phyloP scores from a whole-genome alignment of 2,329 filamentous ascomycete species.

The Diaporthe velutina region DNA sequence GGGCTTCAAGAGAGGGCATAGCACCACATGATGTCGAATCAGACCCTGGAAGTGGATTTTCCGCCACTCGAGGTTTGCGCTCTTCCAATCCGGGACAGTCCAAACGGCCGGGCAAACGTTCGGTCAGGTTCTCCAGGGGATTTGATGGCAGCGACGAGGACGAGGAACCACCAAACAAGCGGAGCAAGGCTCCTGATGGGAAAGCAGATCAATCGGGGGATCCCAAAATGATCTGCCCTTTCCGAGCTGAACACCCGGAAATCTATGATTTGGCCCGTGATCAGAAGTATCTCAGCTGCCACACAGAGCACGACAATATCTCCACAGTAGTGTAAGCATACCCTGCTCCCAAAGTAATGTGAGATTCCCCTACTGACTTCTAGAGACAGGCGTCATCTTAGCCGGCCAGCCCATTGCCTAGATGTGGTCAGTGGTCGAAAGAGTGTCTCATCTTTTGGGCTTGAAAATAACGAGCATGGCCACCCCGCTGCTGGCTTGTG shows the following conservation, averaged over 20 bases:
- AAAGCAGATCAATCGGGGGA: constrained; percentile 43
- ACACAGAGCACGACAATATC: constrained; percentile 49
- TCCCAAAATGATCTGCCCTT: constrained; percentile 45
- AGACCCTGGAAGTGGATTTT: background rate
- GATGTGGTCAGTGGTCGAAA: constrained; percentile 41
- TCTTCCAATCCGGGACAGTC: constrained; percentile 14
- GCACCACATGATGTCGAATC: constrained; percentile 34
- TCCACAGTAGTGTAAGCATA: constrained; percentile 50
- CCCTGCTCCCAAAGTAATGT: background rate
- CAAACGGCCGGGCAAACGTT: constrained; percentile 29
- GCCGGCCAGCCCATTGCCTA: constrained; percentile 49
- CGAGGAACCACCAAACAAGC: constrained; percentile 37
- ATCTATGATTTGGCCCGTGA: constrained; percentile 43
- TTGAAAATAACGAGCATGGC: constrained; percentile 41
- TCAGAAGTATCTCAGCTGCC: constrained; percentile 49
- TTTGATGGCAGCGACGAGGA: constrained; percentile 35
- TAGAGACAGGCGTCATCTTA: constrained; percentile 47
- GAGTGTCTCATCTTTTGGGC: constrained; percentile 49
- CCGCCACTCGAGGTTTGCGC: constrained; percentile 6
- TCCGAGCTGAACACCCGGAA: constrained; percentile 41
- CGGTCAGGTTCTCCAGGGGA: constrained; percentile 27
- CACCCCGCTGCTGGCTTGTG: constrained; percentile 49
- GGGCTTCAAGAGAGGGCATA: constrained; percentile 4
- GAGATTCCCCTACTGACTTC: background rate
- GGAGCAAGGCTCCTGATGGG: constrained; percentile 41